Evolutionary conservation across 2,329 filamentous ascomycete genomes (phyloP).

Genomic region (Cadophora luteo-olivacea): DNA sequence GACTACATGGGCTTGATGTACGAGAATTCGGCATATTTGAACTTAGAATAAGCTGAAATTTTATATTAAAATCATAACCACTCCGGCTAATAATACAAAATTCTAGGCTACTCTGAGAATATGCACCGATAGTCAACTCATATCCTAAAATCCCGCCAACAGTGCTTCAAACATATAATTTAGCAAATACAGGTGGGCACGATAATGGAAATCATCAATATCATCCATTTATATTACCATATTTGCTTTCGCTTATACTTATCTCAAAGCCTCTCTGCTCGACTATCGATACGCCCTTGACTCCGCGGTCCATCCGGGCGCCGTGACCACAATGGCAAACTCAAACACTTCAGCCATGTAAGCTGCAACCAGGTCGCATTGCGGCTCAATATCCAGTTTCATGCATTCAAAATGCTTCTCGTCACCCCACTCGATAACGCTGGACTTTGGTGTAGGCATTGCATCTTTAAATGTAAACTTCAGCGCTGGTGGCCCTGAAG

Average conservation of each 20-base stretch:
- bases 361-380: constrained; percentile 13
- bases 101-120: too few relatives aligned
- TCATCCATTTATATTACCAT: too few relatives aligned
- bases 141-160: too few relatives aligned
- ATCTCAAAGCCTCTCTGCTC: too few relatives aligned
- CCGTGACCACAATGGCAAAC: constrained; percentile 27
- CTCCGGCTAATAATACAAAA: too few relatives aligned
- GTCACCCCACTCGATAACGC: constrained; percentile 7
- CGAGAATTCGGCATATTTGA: neutral
- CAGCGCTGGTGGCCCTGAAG: neutral
- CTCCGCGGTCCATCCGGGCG: constrained; percentile 23
- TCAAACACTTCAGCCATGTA: constrained; percentile 16
- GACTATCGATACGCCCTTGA: too few relatives aligned
- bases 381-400: constrained; percentile 17
- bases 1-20: constrained; percentile 12
- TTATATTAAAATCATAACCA: neutral
- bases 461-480: constrained; percentile 25
- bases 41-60: neutral
- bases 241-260: too few relatives aligned
- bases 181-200: too few relatives aligned
- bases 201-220: too few relatives aligned
- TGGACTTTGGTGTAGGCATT: constrained; percentile 17
- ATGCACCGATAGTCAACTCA: too few relatives aligned
- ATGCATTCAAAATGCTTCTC: constrained; percentile 26
- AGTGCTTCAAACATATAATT: too few relatives aligned